A percentile compares a stretch with the other conserved stretches of the same genome.
Conservation (phyloP, 1,284 basidiomycete species). For the Coniophora puteana region DNA sequence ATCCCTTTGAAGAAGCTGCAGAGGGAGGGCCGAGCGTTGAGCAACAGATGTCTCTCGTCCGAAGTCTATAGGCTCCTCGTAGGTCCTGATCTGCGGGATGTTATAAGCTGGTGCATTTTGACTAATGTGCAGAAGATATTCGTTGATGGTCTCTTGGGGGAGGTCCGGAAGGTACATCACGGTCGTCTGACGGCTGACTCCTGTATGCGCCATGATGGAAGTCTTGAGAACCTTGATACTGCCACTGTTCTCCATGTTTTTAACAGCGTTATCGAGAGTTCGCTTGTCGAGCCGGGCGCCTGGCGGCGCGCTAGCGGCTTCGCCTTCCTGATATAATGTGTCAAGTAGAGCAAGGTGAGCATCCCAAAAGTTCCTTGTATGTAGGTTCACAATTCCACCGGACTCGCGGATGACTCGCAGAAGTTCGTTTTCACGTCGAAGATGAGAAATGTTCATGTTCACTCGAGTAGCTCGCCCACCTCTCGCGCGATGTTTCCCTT, state of each 20-base stretch:
- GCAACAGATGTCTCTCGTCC: conserved; percentile 35
- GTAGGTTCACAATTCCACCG: conserved; percentile 62
- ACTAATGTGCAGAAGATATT: conserved; percentile 50
- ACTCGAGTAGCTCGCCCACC: conserved; percentile 27
- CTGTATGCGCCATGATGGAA: conserved; percentile 48
- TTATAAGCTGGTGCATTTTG: conserved; percentile 32
- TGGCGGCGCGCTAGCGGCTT: conserved; percentile 62
- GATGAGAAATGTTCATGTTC: conserved; percentile 64
- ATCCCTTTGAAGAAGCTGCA: conserved; percentile 40
- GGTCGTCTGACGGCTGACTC: conserved; percentile 48
- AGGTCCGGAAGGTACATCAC: conserved; percentile 59
- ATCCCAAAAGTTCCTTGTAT: conserved; percentile 65
- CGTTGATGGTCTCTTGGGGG: conserved; percentile 45
- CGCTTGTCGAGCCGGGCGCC: conserved; percentile 71
- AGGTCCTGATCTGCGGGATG: conserved; percentile 33
- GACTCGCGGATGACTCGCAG: conserved; percentile 55
- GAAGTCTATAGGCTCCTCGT: conserved; percentile 53
- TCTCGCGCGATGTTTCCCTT: no score
- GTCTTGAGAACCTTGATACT: conserved; percentile 66
- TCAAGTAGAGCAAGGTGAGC: conserved; percentile 59
- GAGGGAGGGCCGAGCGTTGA: conserved; percentile 30
- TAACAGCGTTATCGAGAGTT: conserved; percentile 57
- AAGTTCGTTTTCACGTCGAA: conserved; percentile 76
- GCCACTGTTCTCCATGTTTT: conserved; percentile 55
- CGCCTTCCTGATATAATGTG: conserved; percentile 49